These are phyloP conservation scores for Stephanodiscus minutulus DNA, from an alignment of 108 stramenopile genomes.

Conservation along the genomic window DNA sequence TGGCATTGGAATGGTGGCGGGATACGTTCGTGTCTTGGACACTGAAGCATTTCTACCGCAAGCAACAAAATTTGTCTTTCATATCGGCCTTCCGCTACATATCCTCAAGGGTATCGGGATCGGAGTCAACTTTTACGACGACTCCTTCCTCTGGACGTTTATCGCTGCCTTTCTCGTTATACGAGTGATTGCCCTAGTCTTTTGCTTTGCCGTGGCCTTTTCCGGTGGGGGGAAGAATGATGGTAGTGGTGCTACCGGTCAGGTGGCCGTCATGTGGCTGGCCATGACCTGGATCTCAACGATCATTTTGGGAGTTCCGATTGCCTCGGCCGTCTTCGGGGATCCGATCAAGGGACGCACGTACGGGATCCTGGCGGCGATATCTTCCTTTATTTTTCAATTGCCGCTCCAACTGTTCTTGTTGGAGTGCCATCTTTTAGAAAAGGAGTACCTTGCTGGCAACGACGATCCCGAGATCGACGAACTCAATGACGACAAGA, in stretches of 20 bases:
- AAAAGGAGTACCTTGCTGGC: slow-evolving; percentile 3
- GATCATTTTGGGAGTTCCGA: slow-evolving; percentile 48
- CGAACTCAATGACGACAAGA: not conserved
- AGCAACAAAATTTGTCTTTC: slow-evolving; percentile 44
- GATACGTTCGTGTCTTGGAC: slow-evolving; percentile 25
- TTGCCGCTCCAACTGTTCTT: slow-evolving; percentile 51
- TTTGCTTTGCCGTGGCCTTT: slow-evolving; percentile 16
- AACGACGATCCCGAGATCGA: not conserved
- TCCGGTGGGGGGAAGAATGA: not conserved
- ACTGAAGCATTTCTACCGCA: slow-evolving; percentile 32
- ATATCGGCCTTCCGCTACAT: slow-evolving; percentile 44
- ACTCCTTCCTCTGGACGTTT: slow-evolving; percentile 44
- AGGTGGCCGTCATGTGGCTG: slow-evolving; percentile 48
- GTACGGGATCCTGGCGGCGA: slow-evolving; percentile 47
- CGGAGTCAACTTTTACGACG: slow-evolving; percentile 51
- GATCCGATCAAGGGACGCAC: slow-evolving; percentile 22
- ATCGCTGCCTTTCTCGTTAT: slow-evolving; percentile 45
- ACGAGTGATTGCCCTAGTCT: slow-evolving; percentile 29
- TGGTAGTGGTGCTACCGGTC: slow-evolving; percentile 12
- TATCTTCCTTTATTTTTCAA: slow-evolving; percentile 53
- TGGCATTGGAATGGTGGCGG: slow-evolving; percentile 17
- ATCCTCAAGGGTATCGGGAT: slow-evolving; percentile 46
- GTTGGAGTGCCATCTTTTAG: slow-evolving; percentile 41
- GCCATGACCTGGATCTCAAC: slow-evolving; percentile 51
- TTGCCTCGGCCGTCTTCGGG: slow-evolving; percentile 39